phyloP scores from a whole-genome alignment of 1,284 basidiomycete species.

The Fomitopsis schrenkii region DNA sequence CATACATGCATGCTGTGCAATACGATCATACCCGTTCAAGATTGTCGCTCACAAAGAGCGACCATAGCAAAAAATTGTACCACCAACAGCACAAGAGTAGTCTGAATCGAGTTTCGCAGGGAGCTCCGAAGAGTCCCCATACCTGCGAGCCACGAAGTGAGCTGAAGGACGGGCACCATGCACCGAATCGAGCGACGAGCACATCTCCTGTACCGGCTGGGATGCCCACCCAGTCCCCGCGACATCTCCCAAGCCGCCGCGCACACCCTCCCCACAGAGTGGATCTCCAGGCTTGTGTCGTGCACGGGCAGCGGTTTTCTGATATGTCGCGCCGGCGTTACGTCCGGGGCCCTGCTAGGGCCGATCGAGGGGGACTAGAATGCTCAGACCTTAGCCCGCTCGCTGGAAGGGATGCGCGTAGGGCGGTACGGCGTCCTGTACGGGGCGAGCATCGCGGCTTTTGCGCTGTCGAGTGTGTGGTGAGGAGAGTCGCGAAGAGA shows the following conservation, averaged over 20 bases:
- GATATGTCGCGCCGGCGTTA: slow-evolving; percentile 3
- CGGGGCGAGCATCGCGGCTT: slow-evolving; percentile 11
- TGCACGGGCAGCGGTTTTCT: slow-evolving; percentile 2
- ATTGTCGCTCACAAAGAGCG: slow-evolving; percentile 1
- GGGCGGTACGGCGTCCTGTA: neutral
- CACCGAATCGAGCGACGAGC: neutral
- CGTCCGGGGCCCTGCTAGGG: slow-evolving; percentile 6
- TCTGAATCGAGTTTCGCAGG: slow-evolving; percentile 8
- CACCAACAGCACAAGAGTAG: slow-evolving; percentile 5
- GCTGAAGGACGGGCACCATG: slow-evolving; percentile 2
- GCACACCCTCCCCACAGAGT: neutral
- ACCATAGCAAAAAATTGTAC: neutral
- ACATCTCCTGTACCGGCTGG: neutral
- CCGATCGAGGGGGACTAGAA: slow-evolving; percentile 8
- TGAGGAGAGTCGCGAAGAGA: neutral
- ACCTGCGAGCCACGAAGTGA: slow-evolving; percentile 7
- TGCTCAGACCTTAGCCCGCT: slow-evolving; percentile 14
- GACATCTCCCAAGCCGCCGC: slow-evolving; percentile 4
- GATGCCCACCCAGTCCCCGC: slow-evolving; percentile 4
- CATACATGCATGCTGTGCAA: neutral
- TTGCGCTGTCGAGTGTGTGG: slow-evolving; percentile 1
- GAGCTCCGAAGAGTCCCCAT: neutral
- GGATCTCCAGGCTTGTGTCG: neutral
- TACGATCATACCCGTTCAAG: neutral
- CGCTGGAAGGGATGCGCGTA: neutral